phyloP scores from a whole-genome alignment of 176 grass and related monocot species.

The Carex cristatella region DNA sequence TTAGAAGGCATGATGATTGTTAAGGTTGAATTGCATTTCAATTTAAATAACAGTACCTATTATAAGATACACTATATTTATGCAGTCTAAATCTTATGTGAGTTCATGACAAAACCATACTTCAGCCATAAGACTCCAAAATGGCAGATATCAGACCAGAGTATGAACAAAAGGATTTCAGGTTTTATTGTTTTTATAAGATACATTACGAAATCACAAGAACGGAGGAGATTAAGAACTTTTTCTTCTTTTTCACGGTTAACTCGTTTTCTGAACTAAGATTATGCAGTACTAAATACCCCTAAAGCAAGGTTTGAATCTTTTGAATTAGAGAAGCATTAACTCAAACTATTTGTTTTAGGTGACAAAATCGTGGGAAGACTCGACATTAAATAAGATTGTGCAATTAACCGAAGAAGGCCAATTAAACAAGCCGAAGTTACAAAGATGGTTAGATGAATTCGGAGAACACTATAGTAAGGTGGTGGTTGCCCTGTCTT shows the following conservation, averaged over 20 bases:
- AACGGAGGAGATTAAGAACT: not conserved
- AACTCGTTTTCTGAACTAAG: not conserved
- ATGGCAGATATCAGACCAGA: not conserved
- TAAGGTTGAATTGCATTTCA: conserved; percentile 47
- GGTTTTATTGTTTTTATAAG: not conserved
- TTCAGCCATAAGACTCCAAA: not conserved
- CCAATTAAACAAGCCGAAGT: conserved; percentile 88
- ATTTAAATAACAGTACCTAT: conserved; percentile 6
- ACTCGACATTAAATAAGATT: conserved; percentile 95
- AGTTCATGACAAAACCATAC: not conserved
- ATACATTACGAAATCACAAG: not conserved
- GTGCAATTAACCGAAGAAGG: conserved; percentile 87
- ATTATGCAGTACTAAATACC: not conserved
- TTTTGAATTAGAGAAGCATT: conserved; percentile 17
- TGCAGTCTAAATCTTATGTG: not conserved
- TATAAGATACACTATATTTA: not conserved
- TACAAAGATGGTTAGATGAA: conserved; percentile 98
- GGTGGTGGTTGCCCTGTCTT: conserved; percentile 85
- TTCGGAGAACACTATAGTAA: conserved; percentile 92
- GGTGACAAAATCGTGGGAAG: conserved; percentile 95
- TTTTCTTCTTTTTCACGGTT: not conserved
- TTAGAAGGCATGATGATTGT: conserved; percentile 99
- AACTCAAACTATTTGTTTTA: conserved; percentile 38
- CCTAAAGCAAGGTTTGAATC: not conserved
- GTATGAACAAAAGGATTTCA: not conserved